Percentiles rank a stretch among this genome's conserved stretches.
Conservation (phyloP, 1,284 basidiomycete genomes). For the Hypsizygus ulmarius region DNA sequence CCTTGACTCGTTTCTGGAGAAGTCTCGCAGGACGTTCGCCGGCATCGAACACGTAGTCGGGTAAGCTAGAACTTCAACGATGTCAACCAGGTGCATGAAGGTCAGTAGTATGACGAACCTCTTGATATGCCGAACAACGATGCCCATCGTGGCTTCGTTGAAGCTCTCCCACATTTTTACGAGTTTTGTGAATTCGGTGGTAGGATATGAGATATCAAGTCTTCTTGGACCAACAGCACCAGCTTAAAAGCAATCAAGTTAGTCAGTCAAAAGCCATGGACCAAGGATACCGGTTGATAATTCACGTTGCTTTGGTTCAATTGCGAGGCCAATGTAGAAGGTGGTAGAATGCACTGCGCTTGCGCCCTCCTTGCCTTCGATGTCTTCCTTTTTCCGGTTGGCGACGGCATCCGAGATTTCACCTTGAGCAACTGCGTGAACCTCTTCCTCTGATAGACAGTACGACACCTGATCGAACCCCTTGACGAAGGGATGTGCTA, state of each 20-base stretch:
- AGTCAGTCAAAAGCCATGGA: constrained; percentile 15
- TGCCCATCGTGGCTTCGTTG: constrained; percentile 91
- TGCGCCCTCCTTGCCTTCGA: constrained; percentile 73
- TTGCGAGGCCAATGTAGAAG: constrained; percentile 94
- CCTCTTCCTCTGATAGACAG: constrained; percentile 85
- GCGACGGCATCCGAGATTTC: constrained; percentile 73
- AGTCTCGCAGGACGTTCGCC: constrained; percentile 72
- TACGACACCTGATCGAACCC: constrained; percentile 88
- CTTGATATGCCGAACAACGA: constrained; percentile 92
- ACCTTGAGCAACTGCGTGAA: constrained; percentile 86
- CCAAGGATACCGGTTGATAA: constrained; percentile 19
- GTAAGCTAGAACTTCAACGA: constrained; percentile 59
- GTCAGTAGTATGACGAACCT: constrained; percentile 51
- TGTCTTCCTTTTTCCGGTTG: constrained; percentile 78
- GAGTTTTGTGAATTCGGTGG: constrained; percentile 92
- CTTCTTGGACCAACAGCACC: constrained; percentile 71
- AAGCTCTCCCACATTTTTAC: constrained; percentile 97
- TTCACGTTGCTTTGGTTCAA: constrained; percentile 89
- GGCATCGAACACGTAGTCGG: constrained; percentile 81
- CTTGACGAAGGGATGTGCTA: constrained; percentile 95
- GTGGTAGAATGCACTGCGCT: constrained; percentile 88
- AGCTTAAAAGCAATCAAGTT: constrained; percentile 41
- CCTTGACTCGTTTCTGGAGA: constrained; percentile 72
- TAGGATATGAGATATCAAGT: constrained; percentile 96
- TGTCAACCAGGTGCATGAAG: constrained; percentile 20